These are phyloP conservation scores for Candida dubliniensis DNA, from an alignment of 1,139 yeast genomes.

Conservation along the genomic window DNA sequence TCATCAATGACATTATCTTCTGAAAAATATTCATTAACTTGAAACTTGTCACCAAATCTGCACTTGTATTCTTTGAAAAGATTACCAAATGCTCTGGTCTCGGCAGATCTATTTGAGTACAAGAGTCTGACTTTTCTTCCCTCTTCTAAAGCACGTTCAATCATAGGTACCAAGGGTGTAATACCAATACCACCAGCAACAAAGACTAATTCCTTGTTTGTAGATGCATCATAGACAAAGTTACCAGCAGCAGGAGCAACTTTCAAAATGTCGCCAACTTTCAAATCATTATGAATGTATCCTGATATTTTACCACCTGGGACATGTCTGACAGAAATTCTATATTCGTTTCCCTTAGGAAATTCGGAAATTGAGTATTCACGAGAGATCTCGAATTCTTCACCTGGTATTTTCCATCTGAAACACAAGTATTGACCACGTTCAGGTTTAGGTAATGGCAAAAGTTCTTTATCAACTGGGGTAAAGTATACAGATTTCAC, in stretches of 20 bases:
- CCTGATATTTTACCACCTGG: conserved; percentile 56
- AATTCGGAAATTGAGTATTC: conserved; percentile 52
- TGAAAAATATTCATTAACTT: conserved; percentile 23
- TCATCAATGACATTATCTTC: conserved; percentile 9
- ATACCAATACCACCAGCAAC: conserved; percentile 69
- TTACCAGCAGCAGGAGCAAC: conserved; percentile 65
- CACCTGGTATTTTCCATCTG: conserved; percentile 35
- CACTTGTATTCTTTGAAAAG: conserved; percentile 21
- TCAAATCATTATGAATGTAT: conserved; percentile 48
- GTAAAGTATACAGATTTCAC: conserved; percentile 54
- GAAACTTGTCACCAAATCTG: conserved; percentile 19
- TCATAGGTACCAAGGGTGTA: conserved; percentile 59
- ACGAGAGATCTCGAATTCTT: conserved; percentile 41
- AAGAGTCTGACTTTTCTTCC: conserved; percentile 29
- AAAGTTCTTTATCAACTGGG: conserved; percentile 44
- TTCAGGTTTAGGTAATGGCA: conserved; percentile 33
- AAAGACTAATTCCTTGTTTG: conserved; percentile 37
- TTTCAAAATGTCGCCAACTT: conserved; percentile 50
- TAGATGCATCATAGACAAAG: conserved; percentile 33
- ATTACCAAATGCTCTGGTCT: conserved; percentile 28
- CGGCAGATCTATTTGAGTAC: conserved; percentile 28
- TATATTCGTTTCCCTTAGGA: conserved; percentile 36
- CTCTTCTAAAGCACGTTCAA: conserved; percentile 35
- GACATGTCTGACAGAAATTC: conserved; percentile 52
- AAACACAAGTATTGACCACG: conserved; percentile 67